Evolutionary conservation across 2,329 filamentous ascomycete species (phyloP).

Genomic region (Diaporthe citriasiana): DNA sequence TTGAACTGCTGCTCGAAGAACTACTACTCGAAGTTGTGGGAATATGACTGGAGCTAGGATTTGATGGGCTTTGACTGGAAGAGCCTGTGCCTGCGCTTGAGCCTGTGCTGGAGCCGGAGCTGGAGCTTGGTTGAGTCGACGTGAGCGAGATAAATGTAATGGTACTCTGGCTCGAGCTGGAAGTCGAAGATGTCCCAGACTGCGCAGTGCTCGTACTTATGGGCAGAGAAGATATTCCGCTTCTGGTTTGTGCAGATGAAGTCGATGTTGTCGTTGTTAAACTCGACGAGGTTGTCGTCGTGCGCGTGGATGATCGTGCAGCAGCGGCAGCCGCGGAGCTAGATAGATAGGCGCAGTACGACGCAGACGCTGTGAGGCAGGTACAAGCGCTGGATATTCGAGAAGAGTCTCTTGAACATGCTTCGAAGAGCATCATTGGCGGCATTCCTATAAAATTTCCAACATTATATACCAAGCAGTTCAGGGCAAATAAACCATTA

Average conservation of each 20-base stretch:
- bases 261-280: neutral
- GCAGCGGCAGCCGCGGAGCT: neutral
- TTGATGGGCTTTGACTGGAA: neutral
- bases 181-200: neutral
- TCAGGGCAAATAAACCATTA: neutral
- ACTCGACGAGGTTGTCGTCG: neutral
- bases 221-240: neutral
- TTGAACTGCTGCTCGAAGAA: neutral
- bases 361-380: neutral
- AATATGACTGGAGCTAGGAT: neutral
- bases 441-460: neutral
- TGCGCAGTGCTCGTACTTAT: neutral
- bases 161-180: neutral
- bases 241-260: neutral
- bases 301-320: neutral
- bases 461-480: neutral
- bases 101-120: neutral
- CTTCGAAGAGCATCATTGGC: neutral
- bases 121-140: neutral
- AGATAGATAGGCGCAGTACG: neutral
- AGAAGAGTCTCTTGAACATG: neutral
- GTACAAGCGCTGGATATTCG: constrained; percentile 15
- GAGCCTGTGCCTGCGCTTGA: neutral
- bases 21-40: neutral
- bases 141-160: neutral